Conservation (phyloP, 768 basidiomycete species). For the Lactarius hatsudake region DNA sequence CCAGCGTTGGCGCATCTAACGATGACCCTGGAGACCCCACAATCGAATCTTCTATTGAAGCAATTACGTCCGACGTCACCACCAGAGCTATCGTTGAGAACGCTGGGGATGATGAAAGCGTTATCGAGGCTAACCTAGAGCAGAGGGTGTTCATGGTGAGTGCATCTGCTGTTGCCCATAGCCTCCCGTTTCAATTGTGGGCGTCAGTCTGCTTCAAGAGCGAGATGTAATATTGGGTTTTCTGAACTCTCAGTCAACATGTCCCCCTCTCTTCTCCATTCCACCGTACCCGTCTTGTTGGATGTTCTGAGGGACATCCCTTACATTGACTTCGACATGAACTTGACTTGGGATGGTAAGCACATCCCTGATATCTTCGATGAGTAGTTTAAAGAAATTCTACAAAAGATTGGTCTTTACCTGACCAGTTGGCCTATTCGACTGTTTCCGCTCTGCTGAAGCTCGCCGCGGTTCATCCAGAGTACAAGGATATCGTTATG, state of each 20-base stretch:
- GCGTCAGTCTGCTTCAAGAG: conserved; percentile 60
- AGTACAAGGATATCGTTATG: conserved; percentile 50
- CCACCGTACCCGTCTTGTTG: conserved; percentile 58
- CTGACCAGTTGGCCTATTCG: conserved; percentile 80
- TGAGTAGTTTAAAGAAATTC: neutral
- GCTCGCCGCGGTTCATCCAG: conserved; percentile 52
- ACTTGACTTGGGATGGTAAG: conserved; percentile 77
- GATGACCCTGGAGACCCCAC: conserved; percentile 25
- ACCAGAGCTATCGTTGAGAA: conserved; percentile 34
- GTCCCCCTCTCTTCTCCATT: conserved; percentile 48
- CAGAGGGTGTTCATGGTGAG: conserved; percentile 61
- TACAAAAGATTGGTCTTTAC: conserved; percentile 73
- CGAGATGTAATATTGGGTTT: conserved; percentile 81
- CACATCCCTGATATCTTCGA: neutral
- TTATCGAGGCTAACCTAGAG: conserved; percentile 28
- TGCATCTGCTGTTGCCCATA: neutral
- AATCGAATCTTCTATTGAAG: conserved; percentile 41
- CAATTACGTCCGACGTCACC: conserved; percentile 62
- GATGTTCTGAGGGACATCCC: conserved; percentile 72
- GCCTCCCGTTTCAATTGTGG: neutral
- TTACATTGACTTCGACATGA: conserved; percentile 71
- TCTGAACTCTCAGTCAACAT: conserved; percentile 72
- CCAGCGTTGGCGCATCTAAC: conserved; percentile 26
- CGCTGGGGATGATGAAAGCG: conserved; percentile 5
- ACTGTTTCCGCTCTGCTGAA: conserved; percentile 74